Base-by-base conservation (phyloP, 345 rosid species). In the Zanthoxylum bungeanum region DNA sequence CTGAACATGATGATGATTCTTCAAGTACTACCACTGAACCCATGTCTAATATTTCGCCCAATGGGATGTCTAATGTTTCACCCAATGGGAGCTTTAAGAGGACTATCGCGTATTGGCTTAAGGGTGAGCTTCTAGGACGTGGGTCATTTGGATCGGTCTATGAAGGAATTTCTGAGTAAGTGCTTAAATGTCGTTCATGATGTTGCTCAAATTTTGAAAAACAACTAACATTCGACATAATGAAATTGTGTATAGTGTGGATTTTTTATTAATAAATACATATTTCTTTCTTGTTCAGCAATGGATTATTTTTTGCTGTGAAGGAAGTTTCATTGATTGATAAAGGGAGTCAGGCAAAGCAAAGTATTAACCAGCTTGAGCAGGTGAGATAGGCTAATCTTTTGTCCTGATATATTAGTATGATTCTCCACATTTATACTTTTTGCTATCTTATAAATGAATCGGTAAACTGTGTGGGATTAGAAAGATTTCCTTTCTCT, bases 91-190 rank as follows among this genome's bases (percentile, higher is more conserved):
- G 87, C 74, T 75, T 75, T 56, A 85, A 70, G 75, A 77, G 82
- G 66, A 77, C 59, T 31, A 83, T 84, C 55, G 81, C 80, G 25
- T 46, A 64, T 50, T 93, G 98, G 98, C 80, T 82, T 66, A 91
- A 90, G 83, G 96, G 94, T 42, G 79, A 75, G 47, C 97, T 87
- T 83, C 79, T 93, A 64, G 96, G 98, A 30, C 83, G 90, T 31
- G 97, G 98, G 46, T 85, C 97, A n/a, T 93, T 93, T 76, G 98
- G 98, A 46, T 83, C 94, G 0, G 98, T 91, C 22, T 91, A 86
- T 68, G 97, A 89, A 78, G 98, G 94, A 60, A 79, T 88, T 56
- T 80, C 97, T 47, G 86, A 76, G 98, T 93, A 87, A 84, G 94
- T 84, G 71, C 46, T 46, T 12, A 12, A 36, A 21, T 44, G 6